Percentiles rank a stretch among this genome's conserved stretches.
Conservation (phyloP, 2,329 filamentous ascomycete species). For the Cucurbitaria berberidis region DNA sequence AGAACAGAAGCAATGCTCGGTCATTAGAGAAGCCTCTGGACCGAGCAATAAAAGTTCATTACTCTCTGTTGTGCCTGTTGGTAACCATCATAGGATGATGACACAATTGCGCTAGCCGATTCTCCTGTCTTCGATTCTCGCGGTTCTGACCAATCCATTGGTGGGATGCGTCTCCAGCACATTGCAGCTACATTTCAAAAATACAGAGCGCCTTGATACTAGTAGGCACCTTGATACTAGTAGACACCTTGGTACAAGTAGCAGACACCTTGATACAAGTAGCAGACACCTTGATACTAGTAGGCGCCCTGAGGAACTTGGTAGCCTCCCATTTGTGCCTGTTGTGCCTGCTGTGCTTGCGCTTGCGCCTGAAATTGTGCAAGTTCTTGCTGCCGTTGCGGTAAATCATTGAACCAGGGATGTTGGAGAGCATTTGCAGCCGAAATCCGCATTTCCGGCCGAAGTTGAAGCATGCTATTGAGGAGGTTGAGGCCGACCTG, state of each 20-base stretch:
- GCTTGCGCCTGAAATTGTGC: slow-evolving; percentile 42
- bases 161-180: background rate
- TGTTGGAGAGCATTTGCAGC: slow-evolving; percentile 86
- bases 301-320: slow-evolving; percentile 49
- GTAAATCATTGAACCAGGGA: slow-evolving; percentile 85
- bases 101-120: background rate
- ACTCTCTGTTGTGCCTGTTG: background rate
- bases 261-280: too few species aligned
- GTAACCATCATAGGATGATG: too few species aligned
- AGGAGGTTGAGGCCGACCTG: slow-evolving; percentile 84
- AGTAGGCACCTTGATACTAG: too few species aligned
- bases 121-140: background rate
- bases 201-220: too few species aligned
- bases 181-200: background rate
- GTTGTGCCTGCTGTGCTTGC: slow-evolving; percentile 39
- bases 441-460: slow-evolving; percentile 89
- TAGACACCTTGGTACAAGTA: too few species aligned
- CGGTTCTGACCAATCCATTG: background rate
- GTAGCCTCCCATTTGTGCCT: slow-evolving; percentile 48
- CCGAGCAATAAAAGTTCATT: background rate
- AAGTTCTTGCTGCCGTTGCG: slow-evolving; percentile 56
- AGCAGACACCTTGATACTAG: slow-evolving; percentile 19
- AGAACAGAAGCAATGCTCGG: background rate
- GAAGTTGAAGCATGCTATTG: slow-evolving; percentile 87
- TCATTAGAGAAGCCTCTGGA: background rate